A percentile compares a stretch with the other conserved stretches of the same genome.
Conservation (phyloP, 371 early-diverging fungal species). For the Rhizopus arrhizus region DNA sequence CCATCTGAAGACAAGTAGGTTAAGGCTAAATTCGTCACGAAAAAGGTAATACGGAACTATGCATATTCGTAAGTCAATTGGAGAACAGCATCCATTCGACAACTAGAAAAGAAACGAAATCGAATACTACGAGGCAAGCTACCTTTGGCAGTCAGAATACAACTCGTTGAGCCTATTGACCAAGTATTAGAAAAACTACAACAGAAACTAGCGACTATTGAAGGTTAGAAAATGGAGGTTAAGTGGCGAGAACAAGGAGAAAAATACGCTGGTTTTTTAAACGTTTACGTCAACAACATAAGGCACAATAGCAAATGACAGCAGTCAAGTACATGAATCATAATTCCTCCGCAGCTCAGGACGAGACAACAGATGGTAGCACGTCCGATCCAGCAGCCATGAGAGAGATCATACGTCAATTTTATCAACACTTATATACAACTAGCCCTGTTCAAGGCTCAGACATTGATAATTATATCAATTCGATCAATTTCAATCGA, state of each 20-base stretch:
- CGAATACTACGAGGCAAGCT: neutral
- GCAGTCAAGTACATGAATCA: neutral
- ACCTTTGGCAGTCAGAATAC: neutral
- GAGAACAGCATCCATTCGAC: neutral
- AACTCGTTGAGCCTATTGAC: neutral
- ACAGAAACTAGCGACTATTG: neutral
- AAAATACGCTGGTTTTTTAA: neutral
- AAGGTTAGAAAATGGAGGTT: neutral
- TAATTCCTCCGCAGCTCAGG: too few relatives aligned
- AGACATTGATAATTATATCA: neutral
- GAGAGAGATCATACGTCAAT: neutral
- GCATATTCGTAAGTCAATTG: neutral
- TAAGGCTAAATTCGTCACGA: conserved; percentile 6
- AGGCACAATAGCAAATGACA: neutral
- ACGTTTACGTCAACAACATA: conserved; percentile 1
- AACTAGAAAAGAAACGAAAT: conserved; percentile 1
- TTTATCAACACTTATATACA: conserved; percentile 3
- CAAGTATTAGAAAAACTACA: neutral
- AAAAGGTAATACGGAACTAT: neutral
- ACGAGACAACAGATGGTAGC: neutral
- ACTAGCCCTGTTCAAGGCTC: neutral
- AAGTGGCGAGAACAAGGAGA: conserved; percentile 10
- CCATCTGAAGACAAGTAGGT: conserved; percentile 4
- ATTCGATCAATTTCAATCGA: neutral
- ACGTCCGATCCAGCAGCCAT: neutral